Evolutionary conservation across 495 filamentous ascomycete genomes (phyloP).

Genomic region (Pyrenula aspistea): DNA sequence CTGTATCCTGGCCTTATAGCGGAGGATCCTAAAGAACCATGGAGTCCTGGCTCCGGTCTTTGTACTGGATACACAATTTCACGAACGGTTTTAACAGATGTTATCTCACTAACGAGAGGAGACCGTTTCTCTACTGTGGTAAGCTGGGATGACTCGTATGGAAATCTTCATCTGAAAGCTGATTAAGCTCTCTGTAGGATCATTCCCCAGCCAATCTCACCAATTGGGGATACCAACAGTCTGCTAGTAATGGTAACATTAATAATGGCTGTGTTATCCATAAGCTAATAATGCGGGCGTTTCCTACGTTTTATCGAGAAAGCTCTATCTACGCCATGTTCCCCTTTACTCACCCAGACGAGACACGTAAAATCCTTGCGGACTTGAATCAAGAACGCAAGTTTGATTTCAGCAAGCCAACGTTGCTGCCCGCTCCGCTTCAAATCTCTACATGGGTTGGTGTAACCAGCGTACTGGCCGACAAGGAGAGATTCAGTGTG

Average conservation of each 20-base stretch:
- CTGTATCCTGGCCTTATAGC: conserved; percentile 49
- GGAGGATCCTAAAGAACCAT: conserved; percentile 40
- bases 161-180: not conserved
- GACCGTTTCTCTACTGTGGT: conserved; percentile 40
- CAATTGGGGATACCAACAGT: conserved; percentile 65
- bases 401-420: conserved; percentile 61
- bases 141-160: conserved; percentile 12
- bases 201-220: conserved; percentile 71
- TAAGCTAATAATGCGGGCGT: conserved; percentile 67
- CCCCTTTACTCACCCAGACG: conserved; percentile 66
- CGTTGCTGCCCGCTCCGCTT: conserved; percentile 27
- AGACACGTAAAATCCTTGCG: conserved; percentile 64
- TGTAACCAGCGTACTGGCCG: conserved; percentile 1
- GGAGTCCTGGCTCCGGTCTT: conserved; percentile 39
- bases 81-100: conserved; percentile 39
- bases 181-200: conserved; percentile 33
- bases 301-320: conserved; percentile 66
- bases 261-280: conserved; percentile 78
- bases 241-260: conserved; percentile 58
- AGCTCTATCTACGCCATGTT: conserved; percentile 81
- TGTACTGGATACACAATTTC: conserved; percentile 48
- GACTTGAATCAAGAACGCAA: conserved; percentile 53
- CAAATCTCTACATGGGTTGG: conserved; percentile 5
- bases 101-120: conserved; percentile 39
- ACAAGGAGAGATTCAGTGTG: conserved; percentile 5